A percentile compares a stretch with the other conserved stretches of the same genome.
Evolutionary conservation across 2,329 filamentous ascomycete genomes (phyloP).

Genomic region (Tolypocladium pustulatum): DNA sequence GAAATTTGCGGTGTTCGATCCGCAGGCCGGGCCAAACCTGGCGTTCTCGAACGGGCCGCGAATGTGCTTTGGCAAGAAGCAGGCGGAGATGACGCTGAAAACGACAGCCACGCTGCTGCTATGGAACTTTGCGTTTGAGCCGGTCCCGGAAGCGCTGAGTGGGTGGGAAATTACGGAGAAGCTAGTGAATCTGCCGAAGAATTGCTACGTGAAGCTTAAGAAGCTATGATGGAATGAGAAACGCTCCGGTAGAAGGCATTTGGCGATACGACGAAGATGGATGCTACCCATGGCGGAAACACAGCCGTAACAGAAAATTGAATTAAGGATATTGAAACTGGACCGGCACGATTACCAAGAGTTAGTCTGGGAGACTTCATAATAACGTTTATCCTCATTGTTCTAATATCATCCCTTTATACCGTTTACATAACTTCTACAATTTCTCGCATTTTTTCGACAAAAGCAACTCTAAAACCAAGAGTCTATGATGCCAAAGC

Average conservation of each 20-base stretch:
- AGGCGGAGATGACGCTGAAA: constrained; percentile 24
- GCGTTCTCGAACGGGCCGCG: constrained; percentile 25
- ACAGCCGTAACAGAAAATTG: background rate
- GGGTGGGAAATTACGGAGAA: constrained; percentile 10
- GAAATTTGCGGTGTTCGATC: constrained; percentile 14
- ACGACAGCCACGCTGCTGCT: constrained; percentile 24
- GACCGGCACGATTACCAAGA: too few relatives aligned
- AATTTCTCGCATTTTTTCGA: background rate
- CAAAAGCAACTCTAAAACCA: background rate
- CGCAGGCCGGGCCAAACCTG: constrained; percentile 22
- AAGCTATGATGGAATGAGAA: background rate
- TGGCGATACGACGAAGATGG: background rate
- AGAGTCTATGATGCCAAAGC: background rate
- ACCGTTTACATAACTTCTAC: background rate
- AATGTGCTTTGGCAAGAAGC: constrained; percentile 25
- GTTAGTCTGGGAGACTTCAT: too few relatives aligned
- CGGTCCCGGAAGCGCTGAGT: constrained; percentile 7
- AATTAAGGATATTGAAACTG: too few relatives aligned
- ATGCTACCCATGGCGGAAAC: too few relatives aligned
- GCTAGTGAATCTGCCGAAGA: constrained; percentile 14
- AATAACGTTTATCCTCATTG: too few relatives aligned
- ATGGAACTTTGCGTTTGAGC: constrained; percentile 25
- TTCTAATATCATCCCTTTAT: background rate
- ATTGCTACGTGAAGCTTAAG: constrained; percentile 15
- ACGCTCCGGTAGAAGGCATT: background rate